Evolutionary conservation across 805 yeast species (phyloP).

Genomic region (Kuraishia ogatae): DNA sequence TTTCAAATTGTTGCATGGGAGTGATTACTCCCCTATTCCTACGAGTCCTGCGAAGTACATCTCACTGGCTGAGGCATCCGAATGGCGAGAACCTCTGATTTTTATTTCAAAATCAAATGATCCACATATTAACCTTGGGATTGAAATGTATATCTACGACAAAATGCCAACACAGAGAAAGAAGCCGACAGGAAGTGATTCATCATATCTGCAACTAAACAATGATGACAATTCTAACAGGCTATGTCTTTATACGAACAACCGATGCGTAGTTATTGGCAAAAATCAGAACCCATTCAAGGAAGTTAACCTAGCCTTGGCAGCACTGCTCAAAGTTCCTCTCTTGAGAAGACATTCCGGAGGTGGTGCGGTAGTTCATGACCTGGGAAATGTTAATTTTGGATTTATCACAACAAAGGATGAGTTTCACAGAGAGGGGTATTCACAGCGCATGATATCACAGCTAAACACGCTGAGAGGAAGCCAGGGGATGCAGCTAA

Average conservation of each 20-base stretch:
- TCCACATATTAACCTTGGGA: slow-evolving; percentile 71
- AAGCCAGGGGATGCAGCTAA: slow-evolving; percentile 5
- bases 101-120: slow-evolving; percentile 49
- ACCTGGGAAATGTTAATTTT: slow-evolving; percentile 79
- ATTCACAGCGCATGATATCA: slow-evolving; percentile 39
- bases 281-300: slow-evolving; percentile 94
- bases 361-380: slow-evolving; percentile 97
- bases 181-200: not conserved
- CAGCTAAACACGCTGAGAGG: slow-evolving; percentile 19
- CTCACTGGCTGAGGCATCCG: not conserved
- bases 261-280: slow-evolving; percentile 88
- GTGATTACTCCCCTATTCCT: slow-evolving; percentile 3
- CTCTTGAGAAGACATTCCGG: slow-evolving; percentile 78
- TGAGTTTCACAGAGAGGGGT: slow-evolving; percentile 51
- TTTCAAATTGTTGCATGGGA: slow-evolving; percentile 1
- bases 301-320: slow-evolving; percentile 59
- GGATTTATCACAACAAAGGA: slow-evolving; percentile 61
- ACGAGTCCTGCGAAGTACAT: not conserved
- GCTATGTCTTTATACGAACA: slow-evolving; percentile 64
- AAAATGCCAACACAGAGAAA: slow-evolving; percentile 28
- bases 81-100: slow-evolving; percentile 34
- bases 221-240: slow-evolving; percentile 30
- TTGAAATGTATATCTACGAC: slow-evolving; percentile 72
- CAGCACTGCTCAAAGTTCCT: slow-evolving; percentile 46
- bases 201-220: not conserved